Evolutionary conservation across 108 stramenopile species (phyloP).

Genomic region (Schizochytrium sp.): DNA sequence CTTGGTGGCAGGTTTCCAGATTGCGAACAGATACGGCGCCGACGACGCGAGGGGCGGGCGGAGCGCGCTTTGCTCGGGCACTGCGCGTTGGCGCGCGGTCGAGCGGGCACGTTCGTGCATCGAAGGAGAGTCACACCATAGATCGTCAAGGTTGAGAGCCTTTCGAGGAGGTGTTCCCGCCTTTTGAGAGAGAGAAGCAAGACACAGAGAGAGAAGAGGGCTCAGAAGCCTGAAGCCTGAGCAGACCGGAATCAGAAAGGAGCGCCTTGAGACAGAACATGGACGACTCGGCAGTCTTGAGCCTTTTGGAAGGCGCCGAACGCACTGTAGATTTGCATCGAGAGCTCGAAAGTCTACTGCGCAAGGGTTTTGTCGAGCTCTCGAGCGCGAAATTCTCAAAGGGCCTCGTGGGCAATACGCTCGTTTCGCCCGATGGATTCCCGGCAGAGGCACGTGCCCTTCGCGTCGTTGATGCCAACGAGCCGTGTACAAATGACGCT

Average conservation of each 20-base stretch:
- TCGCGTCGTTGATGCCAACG: background rate
- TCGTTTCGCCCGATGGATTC: background rate
- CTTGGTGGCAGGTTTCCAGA: too few relatives aligned
- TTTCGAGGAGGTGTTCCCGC: too few relatives aligned
- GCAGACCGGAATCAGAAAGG: background rate
- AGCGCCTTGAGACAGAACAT: background rate
- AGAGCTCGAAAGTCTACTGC: background rate
- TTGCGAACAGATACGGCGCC: too few relatives aligned
- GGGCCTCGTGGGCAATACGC: background rate
- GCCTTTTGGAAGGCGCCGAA: background rate
- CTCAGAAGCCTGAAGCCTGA: background rate
- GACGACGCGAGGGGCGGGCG: too few relatives aligned
- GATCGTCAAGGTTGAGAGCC: too few relatives aligned
- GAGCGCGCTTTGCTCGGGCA: too few relatives aligned
- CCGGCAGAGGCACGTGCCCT: background rate
- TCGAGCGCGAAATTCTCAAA: conserved; percentile 11
- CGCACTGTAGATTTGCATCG: background rate
- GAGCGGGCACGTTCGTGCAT: too few relatives aligned
- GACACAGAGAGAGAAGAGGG: too few relatives aligned
- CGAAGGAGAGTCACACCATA: too few relatives aligned
- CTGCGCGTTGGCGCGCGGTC: too few relatives aligned
- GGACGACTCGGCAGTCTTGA: background rate
- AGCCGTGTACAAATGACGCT: background rate
- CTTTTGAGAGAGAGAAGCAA: too few relatives aligned
- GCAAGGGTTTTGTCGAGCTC: background rate